Evolutionary conservation across 768 basidiomycete genomes (phyloP).

Genomic region (Cyclocybe aegerita): DNA sequence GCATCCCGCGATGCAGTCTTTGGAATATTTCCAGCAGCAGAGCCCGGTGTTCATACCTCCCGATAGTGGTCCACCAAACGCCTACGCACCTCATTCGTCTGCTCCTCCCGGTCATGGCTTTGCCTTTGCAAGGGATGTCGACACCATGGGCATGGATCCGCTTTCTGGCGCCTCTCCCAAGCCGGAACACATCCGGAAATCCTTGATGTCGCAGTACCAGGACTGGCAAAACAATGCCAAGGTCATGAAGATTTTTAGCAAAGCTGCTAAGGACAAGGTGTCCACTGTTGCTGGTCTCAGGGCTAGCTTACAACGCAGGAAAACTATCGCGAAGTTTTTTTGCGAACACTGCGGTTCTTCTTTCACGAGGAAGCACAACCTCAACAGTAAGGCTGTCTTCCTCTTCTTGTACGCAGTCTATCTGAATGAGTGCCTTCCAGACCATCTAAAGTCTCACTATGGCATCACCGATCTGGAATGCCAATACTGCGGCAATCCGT

Average conservation of each 20-base stretch:
- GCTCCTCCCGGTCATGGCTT: too few relatives aligned
- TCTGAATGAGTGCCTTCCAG: constrained; percentile 8
- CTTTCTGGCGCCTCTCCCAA: neutral
- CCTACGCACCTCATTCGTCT: too few relatives aligned
- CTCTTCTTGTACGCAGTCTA: neutral
- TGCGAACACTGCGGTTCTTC: constrained; percentile 21
- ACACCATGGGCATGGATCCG: too few relatives aligned
- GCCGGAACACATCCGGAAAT: neutral
- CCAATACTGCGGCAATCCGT: constrained; percentile 8
- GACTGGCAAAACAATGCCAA: neutral
- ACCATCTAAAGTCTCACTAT: constrained; percentile 16
- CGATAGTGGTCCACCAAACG: too few relatives aligned
- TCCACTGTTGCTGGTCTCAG: constrained; percentile 15
- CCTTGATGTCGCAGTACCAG: neutral
- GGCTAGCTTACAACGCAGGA: constrained; percentile 18
- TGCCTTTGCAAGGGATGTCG: too few relatives aligned
- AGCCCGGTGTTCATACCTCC: too few relatives aligned
- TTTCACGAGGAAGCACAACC: constrained; percentile 26
- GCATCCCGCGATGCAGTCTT: too few relatives aligned
- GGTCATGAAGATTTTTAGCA: constrained; percentile 6
- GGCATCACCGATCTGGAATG: constrained; percentile 20
- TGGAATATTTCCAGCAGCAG: too few relatives aligned
- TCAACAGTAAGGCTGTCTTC: constrained; percentile 20
- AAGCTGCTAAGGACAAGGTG: constrained; percentile 13
- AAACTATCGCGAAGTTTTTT: constrained; percentile 17